Conservation (phyloP, 108 stramenopile species). For the Pseudonitzschia multiseries region DNA sequence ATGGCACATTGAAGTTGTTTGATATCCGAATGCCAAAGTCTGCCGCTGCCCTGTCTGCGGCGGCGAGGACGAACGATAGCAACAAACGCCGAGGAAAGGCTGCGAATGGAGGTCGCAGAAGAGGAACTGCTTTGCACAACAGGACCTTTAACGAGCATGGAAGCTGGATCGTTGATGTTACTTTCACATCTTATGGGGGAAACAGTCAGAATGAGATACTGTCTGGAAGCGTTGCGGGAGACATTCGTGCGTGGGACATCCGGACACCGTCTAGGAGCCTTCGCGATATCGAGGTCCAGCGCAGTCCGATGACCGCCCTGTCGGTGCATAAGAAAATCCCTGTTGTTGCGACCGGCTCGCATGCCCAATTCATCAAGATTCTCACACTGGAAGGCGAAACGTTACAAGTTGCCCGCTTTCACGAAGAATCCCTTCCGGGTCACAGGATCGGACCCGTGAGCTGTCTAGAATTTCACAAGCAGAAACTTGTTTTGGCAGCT, state of each 20-base stretch:
- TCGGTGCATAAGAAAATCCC: conserved; percentile 90
- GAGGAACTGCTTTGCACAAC: not conserved
- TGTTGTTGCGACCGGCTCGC: conserved; percentile 88
- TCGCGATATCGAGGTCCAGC: conserved; percentile 78
- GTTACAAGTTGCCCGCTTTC: conserved; percentile 87
- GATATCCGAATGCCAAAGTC: conserved; percentile 66
- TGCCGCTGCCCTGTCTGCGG: conserved; percentile 18
- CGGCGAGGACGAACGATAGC: conserved; percentile 29
- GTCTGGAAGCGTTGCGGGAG: conserved; percentile 85
- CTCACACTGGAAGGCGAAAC: conserved; percentile 84
- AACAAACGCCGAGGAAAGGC: conserved; percentile 26
- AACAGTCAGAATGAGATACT: conserved; percentile 54
- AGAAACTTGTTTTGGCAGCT: conserved; percentile 88
- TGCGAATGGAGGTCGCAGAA: not conserved
- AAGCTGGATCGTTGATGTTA: conserved; percentile 84
- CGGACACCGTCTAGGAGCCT: conserved; percentile 55
- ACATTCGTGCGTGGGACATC: conserved; percentile 91
- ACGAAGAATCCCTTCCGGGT: conserved; percentile 84
- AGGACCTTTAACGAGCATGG: conserved; percentile 55
- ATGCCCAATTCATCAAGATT: conserved; percentile 94
- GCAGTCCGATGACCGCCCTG: conserved; percentile 92
- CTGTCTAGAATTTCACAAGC: conserved; percentile 92
- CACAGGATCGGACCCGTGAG: conserved; percentile 94
- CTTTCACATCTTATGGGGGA: conserved; percentile 71
- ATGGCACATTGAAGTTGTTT: conserved; percentile 85